Percentiles rank a stretch among this genome's conserved stretches.
Evolutionary conservation across 2,329 filamentous ascomycete genomes (phyloP).

Genomic region (Neonectria coccinea): DNA sequence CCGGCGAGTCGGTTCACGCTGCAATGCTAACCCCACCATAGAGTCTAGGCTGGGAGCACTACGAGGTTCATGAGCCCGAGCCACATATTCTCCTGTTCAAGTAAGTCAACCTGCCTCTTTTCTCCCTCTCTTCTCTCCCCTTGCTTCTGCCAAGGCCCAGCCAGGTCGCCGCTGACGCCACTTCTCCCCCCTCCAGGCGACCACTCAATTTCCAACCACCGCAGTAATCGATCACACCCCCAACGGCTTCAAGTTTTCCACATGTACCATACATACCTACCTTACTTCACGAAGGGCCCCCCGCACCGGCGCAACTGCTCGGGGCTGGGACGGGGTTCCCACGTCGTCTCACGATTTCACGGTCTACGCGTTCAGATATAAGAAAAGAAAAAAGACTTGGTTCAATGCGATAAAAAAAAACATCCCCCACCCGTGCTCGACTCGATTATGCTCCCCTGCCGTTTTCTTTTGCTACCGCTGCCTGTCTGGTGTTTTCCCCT

Average conservation of each 20-base stretch:
- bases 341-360: constrained; percentile 46
- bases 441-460: constrained; percentile 22
- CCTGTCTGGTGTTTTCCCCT: not conserved
- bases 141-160: not conserved
- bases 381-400: constrained; percentile 45
- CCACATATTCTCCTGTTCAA: constrained; percentile 99
- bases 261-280: constrained; percentile 47
- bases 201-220: constrained; percentile 87
- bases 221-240: constrained; percentile 52
- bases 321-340: constrained; percentile 34
- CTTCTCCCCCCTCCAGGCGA: constrained; percentile 64
- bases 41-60: constrained; percentile 99
- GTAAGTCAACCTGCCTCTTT: constrained; percentile 65
- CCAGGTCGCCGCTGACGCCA: not conserved
- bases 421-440: constrained; percentile 38
- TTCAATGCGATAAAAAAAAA: constrained; percentile 42
- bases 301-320: constrained; percentile 35
- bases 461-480: constrained; percentile 13
- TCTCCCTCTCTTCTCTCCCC: not conserved
- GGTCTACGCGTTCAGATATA: constrained; percentile 46
- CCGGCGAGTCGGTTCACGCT: constrained; percentile 1
- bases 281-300: constrained; percentile 34
- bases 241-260: constrained; percentile 35
- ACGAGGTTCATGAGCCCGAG: constrained; percentile 98
- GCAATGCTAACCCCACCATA: constrained; percentile 54